Evolutionary conservation across 139 green algal species (phyloP).

Genomic region (Ettlia oleoabundans): DNA sequence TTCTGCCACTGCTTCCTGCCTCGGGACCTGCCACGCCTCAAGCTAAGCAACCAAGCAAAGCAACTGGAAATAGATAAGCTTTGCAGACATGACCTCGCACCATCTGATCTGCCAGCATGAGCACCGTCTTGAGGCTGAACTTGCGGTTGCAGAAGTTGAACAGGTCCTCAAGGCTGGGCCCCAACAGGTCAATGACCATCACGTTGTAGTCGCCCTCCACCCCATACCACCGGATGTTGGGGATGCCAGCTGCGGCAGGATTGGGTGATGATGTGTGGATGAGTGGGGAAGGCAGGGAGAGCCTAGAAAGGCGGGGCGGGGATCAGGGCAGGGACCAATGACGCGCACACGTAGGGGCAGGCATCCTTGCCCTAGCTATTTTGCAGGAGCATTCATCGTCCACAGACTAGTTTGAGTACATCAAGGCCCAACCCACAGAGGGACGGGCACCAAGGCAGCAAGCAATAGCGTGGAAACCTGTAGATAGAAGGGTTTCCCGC

Average conservation of each 20-base stretch:
- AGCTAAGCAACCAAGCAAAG: no score
- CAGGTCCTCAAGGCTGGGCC: slow-evolving; percentile 96
- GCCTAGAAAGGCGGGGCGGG: background rate
- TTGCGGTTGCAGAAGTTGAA: slow-evolving; percentile 99
- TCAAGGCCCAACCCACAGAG: background rate
- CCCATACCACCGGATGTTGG: slow-evolving; percentile 98
- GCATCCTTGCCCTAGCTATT: no score
- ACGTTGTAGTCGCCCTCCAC: slow-evolving; percentile 99
- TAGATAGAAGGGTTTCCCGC: no score
- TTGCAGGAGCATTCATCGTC: no score
- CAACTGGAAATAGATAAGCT: background rate
- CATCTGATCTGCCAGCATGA: slow-evolving; percentile 99
- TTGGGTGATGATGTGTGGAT: background rate
- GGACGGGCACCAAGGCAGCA: no score
- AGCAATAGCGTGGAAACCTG: no score
- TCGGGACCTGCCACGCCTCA: no score
- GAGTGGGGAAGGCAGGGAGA: background rate
- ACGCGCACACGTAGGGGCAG: no score
- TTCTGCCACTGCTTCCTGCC: no score
- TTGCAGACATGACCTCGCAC: no score
- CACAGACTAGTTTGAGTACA: no score
- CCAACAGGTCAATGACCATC: slow-evolving; percentile 99
- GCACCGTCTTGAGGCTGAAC: slow-evolving; percentile 97
- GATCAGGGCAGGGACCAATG: no score
- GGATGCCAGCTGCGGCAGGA: slow-evolving; percentile 90